Conservation (phyloP, 2,329 filamentous ascomycete species). For the Mycosphaerella sp. region DNA sequence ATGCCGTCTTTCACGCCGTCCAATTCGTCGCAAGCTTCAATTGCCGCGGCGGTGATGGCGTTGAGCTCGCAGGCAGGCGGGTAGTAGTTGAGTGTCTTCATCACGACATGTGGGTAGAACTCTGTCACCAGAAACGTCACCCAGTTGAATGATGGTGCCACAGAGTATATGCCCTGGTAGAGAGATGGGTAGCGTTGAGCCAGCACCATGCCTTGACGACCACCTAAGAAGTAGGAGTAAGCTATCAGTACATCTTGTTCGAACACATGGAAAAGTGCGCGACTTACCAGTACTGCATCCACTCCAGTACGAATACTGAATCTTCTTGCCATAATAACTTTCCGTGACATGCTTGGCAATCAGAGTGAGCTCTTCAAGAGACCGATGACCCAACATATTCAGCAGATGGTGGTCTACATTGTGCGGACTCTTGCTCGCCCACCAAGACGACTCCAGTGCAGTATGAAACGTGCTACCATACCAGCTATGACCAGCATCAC, state of each 20-base stretch:
- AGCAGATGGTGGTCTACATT: slow-evolving; percentile 34
- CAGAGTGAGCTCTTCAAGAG: slow-evolving; percentile 33
- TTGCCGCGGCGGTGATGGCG: slow-evolving; percentile 33
- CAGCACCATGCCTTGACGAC: slow-evolving; percentile 36
- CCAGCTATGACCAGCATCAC: slow-evolving; percentile 24
- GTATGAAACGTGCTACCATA: slow-evolving; percentile 5
- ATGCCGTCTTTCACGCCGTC: slow-evolving; percentile 37
- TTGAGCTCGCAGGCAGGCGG: slow-evolving; percentile 35
- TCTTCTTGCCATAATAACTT: slow-evolving; percentile 31
- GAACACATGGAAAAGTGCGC: background rate
- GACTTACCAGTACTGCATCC: slow-evolving; percentile 35
- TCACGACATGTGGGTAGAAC: slow-evolving; percentile 31
- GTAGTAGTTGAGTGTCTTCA: slow-evolving; percentile 28
- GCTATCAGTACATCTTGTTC: background rate
- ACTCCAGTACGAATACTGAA: slow-evolving; percentile 36
- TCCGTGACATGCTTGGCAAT: slow-evolving; percentile 32
- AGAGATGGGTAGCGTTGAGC: slow-evolving; percentile 35
- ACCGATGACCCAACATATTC: slow-evolving; percentile 33
- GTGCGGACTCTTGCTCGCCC: slow-evolving; percentile 28
- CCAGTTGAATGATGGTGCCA: slow-evolving; percentile 39
- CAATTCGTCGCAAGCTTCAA: slow-evolving; percentile 35
- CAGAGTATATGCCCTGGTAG: slow-evolving; percentile 40
- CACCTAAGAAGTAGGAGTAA: slow-evolving; percentile 13
- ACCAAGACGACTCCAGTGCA: slow-evolving; percentile 17
- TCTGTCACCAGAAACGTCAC: slow-evolving; percentile 27